A percentile compares a stretch with the other conserved stretches of the same genome.
Conservation (phyloP, 2,329 filamentous ascomycete species). For the Aspergillus tubingensis region DNA sequence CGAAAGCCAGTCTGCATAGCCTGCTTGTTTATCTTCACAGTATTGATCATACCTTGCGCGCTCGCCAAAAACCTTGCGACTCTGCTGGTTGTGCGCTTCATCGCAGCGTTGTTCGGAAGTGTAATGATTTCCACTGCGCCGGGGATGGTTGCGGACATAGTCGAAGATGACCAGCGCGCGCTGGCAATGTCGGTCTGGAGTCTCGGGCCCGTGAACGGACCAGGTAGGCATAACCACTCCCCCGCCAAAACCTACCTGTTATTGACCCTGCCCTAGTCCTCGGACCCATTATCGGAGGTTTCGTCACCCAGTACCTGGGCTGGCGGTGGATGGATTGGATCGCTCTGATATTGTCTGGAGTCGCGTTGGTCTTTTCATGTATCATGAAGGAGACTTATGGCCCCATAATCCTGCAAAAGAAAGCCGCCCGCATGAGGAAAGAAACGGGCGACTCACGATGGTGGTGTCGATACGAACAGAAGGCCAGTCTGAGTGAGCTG, state of each 20-base stretch:
- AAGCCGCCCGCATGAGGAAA: slow-evolving; percentile 64
- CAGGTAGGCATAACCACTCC: slow-evolving; percentile 32
- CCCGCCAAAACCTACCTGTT: background rate
- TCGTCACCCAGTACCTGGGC: slow-evolving; percentile 68
- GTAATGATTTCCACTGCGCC: slow-evolving; percentile 83
- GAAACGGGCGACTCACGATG: slow-evolving; percentile 70
- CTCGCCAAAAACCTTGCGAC: slow-evolving; percentile 67
- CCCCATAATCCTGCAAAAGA: slow-evolving; percentile 67
- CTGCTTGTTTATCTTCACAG: slow-evolving; percentile 63
- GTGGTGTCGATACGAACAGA: slow-evolving; percentile 80
- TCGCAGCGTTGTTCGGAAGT: slow-evolving; percentile 72
- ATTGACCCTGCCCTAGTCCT: slow-evolving; percentile 39
- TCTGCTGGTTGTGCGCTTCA: slow-evolving; percentile 72
- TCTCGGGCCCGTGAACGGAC: slow-evolving; percentile 82
- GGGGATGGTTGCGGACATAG: slow-evolving; percentile 79
- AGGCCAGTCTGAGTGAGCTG: slow-evolving; percentile 63
- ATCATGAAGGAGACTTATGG: slow-evolving; percentile 74
- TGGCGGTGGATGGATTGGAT: slow-evolving; percentile 92
- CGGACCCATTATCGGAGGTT: slow-evolving; percentile 76
- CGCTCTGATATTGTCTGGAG: slow-evolving; percentile 69
- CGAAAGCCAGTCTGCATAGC: slow-evolving; percentile 64
- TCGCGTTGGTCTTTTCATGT: slow-evolving; percentile 60
- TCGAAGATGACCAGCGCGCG: slow-evolving; percentile 76
- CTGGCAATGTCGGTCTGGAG: slow-evolving; percentile 82
- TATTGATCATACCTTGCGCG: slow-evolving; percentile 72